phyloP scores from a whole-genome alignment of 345 rosid species.

The Eucalyptus caleyi region DNA sequence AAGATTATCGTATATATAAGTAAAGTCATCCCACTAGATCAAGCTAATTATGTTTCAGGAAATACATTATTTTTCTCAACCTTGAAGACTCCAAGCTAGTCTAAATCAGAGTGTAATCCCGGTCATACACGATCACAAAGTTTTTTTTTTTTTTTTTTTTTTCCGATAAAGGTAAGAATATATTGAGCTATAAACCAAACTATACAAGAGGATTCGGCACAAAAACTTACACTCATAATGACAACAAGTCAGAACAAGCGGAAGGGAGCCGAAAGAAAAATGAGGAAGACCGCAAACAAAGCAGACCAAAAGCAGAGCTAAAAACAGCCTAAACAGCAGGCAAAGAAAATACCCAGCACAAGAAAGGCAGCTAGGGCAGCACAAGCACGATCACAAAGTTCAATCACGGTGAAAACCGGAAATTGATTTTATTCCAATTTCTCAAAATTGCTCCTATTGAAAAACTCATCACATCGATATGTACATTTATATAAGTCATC shows the following conservation, averaged over 20 bases:
- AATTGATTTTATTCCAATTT: neutral
- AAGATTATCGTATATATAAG: neutral
- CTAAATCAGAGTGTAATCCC: neutral
- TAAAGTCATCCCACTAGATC: neutral
- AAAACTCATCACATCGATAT: neutral
- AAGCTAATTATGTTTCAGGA: neutral
- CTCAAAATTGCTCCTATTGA: neutral
- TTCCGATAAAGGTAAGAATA: too few relatives aligned
- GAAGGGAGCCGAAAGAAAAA: too few relatives aligned
- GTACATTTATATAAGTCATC: neutral
- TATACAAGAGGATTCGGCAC: too few relatives aligned
- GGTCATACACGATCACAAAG: neutral
- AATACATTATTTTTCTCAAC: neutral
- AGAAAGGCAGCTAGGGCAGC: too few relatives aligned
- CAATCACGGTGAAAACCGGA: neutral
- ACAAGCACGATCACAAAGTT: neutral
- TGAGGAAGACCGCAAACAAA: too few relatives aligned
- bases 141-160: neutral
- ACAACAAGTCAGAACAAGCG: too few relatives aligned
- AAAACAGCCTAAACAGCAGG: too few relatives aligned
- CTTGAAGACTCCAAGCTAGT: neutral
- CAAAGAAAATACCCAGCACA: too few relatives aligned
- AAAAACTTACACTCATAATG: too few relatives aligned
- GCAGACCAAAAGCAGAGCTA: too few relatives aligned
- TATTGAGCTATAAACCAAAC: too few relatives aligned